Evolutionary conservation across 441 rosid genomes (phyloP).

Genomic region (Erysimum pusillum): DNA sequence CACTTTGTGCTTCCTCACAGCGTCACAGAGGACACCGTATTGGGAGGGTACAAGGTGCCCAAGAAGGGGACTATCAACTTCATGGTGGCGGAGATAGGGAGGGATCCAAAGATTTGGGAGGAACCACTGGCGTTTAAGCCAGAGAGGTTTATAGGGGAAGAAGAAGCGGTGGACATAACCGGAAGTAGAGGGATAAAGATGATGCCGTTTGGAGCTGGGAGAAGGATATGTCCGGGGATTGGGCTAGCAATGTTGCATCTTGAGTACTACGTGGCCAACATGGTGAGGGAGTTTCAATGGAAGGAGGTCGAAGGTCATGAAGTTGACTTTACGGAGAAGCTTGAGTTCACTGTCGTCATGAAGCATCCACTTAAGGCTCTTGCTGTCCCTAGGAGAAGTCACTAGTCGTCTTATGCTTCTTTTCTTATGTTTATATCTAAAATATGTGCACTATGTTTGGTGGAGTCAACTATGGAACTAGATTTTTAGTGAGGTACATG

Average conservation of each 20-base stretch:
- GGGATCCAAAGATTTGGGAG: conserved; percentile 62
- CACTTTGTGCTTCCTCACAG: conserved; percentile 42
- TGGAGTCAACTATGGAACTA: neutral
- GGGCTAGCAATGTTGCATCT: conserved; percentile 41
- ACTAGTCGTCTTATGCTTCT: neutral
- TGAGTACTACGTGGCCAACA: conserved; percentile 47
- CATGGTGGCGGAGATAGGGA: conserved; percentile 56
- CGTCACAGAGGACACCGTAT: conserved; percentile 31
- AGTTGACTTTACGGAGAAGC: conserved; percentile 39
- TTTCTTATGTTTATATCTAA: neutral
- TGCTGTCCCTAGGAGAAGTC: conserved; percentile 36
- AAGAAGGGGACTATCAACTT: conserved; percentile 45
- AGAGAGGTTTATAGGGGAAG: conserved; percentile 37
- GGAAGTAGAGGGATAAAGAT: conserved; percentile 47
- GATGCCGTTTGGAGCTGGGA: conserved; percentile 48
- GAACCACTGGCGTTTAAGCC: conserved; percentile 57
- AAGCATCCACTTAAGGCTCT: conserved; percentile 42
- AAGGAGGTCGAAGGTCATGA: conserved; percentile 22
- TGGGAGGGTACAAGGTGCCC: conserved; percentile 50
- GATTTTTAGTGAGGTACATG: neutral
- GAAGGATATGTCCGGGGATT: conserved; percentile 45
- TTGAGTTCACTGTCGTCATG: conserved; percentile 45
- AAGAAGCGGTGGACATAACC: conserved; percentile 38
- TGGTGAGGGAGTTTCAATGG: conserved; percentile 47
- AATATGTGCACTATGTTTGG: neutral